phyloP scores from a whole-genome alignment of 192 early-diverging fungal genomes.

The Backusella macrospora region DNA sequence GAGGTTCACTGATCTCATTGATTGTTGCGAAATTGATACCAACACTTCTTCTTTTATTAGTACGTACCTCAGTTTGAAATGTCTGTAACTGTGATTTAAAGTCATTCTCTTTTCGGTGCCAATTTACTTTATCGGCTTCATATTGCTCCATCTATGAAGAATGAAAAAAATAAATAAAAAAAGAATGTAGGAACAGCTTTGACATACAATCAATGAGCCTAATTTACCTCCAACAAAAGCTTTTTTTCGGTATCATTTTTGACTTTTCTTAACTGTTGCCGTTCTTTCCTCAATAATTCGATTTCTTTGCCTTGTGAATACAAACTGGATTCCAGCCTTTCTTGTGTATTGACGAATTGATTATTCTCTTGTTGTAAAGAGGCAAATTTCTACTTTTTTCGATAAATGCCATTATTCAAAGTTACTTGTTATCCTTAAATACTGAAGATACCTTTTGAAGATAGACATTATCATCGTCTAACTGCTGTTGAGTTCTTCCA shows the following conservation, averaged over 20 bases:
- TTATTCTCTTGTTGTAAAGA: slow-evolving; percentile 26
- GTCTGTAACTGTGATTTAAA: slow-evolving; percentile 22
- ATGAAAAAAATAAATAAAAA: background rate
- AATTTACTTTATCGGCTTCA: slow-evolving; percentile 45
- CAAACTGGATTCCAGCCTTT: slow-evolving; percentile 47
- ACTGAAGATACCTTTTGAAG: slow-evolving; percentile 21
- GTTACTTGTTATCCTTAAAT: background rate
- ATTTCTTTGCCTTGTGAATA: slow-evolving; percentile 46
- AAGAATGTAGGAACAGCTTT: background rate
- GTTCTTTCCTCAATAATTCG: slow-evolving; percentile 40
- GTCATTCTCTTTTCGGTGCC: slow-evolving; percentile 50
- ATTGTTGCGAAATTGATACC: slow-evolving; percentile 15
- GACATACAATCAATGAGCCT: background rate
- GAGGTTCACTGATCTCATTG: background rate
- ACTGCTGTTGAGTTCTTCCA: background rate
- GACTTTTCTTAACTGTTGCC: slow-evolving; percentile 27
- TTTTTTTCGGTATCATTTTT: slow-evolving; percentile 50
- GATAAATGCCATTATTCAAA: background rate
- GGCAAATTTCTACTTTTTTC: slow-evolving; percentile 18
- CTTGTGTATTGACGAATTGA: slow-evolving; percentile 17
- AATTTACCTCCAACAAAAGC: slow-evolving; percentile 32
- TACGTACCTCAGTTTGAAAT: slow-evolving; percentile 32
- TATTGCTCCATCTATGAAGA: slow-evolving; percentile 30
- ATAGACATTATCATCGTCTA: slow-evolving; percentile 5
- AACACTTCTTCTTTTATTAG: slow-evolving; percentile 35